Conservation (phyloP, 257 asterid species). For the Avicennia marina region DNA sequence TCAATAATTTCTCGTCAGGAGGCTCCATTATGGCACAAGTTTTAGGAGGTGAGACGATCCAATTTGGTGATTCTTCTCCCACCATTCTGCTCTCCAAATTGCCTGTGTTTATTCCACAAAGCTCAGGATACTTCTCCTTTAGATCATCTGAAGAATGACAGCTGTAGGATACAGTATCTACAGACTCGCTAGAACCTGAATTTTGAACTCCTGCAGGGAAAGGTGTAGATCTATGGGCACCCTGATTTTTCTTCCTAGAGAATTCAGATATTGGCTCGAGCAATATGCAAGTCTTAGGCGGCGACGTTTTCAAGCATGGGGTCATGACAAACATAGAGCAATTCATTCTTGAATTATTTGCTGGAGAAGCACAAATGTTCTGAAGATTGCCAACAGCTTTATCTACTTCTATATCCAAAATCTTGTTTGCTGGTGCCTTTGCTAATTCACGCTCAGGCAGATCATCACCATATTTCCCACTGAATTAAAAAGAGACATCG, state of each 20-base stretch:
- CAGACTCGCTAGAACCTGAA: constrained; percentile 25
- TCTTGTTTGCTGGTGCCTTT: constrained; percentile 30
- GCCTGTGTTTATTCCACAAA: constrained; percentile 47
- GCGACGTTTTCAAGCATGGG: constrained; percentile 76
- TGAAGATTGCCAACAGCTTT: constrained; percentile 24
- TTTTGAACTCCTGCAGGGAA: constrained; percentile 36
- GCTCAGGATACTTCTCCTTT: constrained; percentile 55
- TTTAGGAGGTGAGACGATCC: constrained; percentile 87
- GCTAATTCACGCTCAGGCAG: constrained; percentile 21
- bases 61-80: constrained; percentile 61
- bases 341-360: constrained; percentile 24
- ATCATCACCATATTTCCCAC: constrained; percentile 22
- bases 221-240: constrained; percentile 50
- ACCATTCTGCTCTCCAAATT: constrained; percentile 31
- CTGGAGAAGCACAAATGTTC: constrained; percentile 37
- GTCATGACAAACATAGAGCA: constrained; percentile 54
- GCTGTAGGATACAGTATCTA: constrained; percentile 58
- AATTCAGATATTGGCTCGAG: constrained; percentile 71
- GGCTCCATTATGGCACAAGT: constrained; percentile 81
- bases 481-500: constrained; percentile 18
- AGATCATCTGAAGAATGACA: constrained; percentile 36
- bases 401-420: constrained; percentile 9
- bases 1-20: constrained; percentile 34
- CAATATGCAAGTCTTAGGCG: constrained; percentile 78
- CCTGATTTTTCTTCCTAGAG: constrained; percentile 31